Conservation (phyloP, 2,329 filamentous ascomycete genomes). For the Hypoxylon sp. region DNA sequence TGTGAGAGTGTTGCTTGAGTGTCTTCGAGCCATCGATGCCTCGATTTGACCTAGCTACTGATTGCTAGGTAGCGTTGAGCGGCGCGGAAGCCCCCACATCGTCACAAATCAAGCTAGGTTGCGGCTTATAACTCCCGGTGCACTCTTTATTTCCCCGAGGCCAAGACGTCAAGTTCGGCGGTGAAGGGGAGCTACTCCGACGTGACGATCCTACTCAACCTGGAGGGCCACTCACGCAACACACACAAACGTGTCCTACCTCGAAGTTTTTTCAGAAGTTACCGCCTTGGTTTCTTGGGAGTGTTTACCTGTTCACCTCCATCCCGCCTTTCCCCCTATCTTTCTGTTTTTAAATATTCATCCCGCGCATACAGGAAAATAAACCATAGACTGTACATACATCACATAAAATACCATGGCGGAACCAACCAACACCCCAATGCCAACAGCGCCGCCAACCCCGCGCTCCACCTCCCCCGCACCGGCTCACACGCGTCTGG, state of each 20-base stretch:
- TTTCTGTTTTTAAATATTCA: slow-evolving; percentile 4
- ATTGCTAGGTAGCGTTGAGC: slow-evolving; percentile 43
- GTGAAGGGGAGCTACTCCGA: slow-evolving; percentile 44
- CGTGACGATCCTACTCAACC: slow-evolving; percentile 44
- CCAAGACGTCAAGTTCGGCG: slow-evolving; percentile 43
- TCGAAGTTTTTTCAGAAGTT: slow-evolving; percentile 20
- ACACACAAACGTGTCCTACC: slow-evolving; percentile 37
- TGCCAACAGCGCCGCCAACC: slow-evolving; percentile 60
- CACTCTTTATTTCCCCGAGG: slow-evolving; percentile 27
- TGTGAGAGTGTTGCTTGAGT: slow-evolving; percentile 12
- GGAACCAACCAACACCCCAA: slow-evolving; percentile 64
- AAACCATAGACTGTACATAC: slow-evolving; percentile 16
- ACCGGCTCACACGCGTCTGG: slow-evolving; percentile 49
- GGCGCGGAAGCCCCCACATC: slow-evolving; percentile 34
- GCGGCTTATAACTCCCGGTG: slow-evolving; percentile 42
- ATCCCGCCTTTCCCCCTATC: neutral
- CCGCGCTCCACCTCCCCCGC: slow-evolving; percentile 62
- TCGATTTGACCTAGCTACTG: slow-evolving; percentile 39
- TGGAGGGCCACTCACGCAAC: slow-evolving; percentile 29
- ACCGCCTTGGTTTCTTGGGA: slow-evolving; percentile 19
- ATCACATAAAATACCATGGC: slow-evolving; percentile 56
- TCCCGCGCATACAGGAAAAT: neutral
- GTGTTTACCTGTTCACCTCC: slow-evolving; percentile 16
- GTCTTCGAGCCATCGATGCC: slow-evolving; percentile 22
- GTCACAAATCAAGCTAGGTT: slow-evolving; percentile 40